Evolutionary conservation across 1,284 basidiomycete genomes (phyloP).

Genomic region (Fomitopsis palustris): DNA sequence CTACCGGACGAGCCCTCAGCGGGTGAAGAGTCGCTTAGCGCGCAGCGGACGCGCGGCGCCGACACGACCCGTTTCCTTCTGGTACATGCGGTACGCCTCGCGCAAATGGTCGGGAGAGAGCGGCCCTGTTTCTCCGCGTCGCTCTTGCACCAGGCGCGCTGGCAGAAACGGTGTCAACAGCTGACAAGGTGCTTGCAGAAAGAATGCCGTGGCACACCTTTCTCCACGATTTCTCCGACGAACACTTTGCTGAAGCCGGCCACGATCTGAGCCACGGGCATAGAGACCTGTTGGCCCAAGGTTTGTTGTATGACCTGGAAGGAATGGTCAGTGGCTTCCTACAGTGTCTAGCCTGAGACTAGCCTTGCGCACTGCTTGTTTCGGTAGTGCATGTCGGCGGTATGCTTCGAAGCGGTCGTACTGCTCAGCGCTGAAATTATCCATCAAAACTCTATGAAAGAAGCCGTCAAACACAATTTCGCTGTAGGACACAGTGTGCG

Average conservation of each 20-base stretch:
- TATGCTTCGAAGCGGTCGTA: slow-evolving; percentile 90
- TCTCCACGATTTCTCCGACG: slow-evolving; percentile 89
- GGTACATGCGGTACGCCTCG: slow-evolving; percentile 83
- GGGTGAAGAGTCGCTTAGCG: slow-evolving; percentile 63
- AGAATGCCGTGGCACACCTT: slow-evolving; percentile 47
- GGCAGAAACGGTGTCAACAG: neutral
- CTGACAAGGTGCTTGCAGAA: neutral
- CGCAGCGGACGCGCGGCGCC: slow-evolving; percentile 69
- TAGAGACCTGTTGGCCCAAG: slow-evolving; percentile 78
- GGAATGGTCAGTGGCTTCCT: neutral
- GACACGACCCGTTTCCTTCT: slow-evolving; percentile 74
- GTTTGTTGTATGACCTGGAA: slow-evolving; percentile 80
- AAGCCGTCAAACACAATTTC: neutral
- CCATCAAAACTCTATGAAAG: slow-evolving; percentile 69
- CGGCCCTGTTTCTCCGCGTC: slow-evolving; percentile 71
- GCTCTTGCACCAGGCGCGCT: slow-evolving; percentile 78
- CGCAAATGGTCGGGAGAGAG: slow-evolving; percentile 84
- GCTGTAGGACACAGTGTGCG: slow-evolving; percentile 16
- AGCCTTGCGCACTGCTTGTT: slow-evolving; percentile 79
- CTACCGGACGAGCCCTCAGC: no score
- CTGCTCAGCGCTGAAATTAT: slow-evolving; percentile 80
- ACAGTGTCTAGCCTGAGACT: slow-evolving; percentile 1
- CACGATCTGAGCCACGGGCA: slow-evolving; percentile 84
- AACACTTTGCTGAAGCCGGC: slow-evolving; percentile 91
- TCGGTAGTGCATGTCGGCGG: slow-evolving; percentile 78